Conservation (phyloP, 2,329 filamentous ascomycete genomes). For the Eutypella sp. region DNA sequence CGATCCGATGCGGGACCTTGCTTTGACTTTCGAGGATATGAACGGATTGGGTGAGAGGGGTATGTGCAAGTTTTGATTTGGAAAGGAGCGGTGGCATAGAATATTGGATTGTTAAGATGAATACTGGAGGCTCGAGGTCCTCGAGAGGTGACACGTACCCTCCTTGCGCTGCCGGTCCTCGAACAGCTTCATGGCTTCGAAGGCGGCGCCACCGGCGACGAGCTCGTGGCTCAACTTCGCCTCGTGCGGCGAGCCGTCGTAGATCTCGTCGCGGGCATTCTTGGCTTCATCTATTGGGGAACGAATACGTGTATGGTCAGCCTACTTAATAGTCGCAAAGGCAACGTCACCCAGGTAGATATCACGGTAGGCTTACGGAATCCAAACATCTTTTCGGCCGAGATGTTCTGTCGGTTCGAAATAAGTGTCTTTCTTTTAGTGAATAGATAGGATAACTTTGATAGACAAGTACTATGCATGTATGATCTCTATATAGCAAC, state of each 20-base stretch:
- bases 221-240: conserved; percentile 67
- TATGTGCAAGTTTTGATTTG: too few relatives aligned
- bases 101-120: too few relatives aligned
- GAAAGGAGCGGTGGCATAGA: too few relatives aligned
- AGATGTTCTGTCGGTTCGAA: not conserved
- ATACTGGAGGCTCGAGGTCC: not conserved
- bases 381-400: conserved; percentile 24
- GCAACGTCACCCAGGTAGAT: not conserved
- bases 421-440: not conserved
- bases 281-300: conserved; percentile 39
- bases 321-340: not conserved
- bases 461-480: too few relatives aligned
- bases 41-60: too few relatives aligned
- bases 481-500: too few relatives aligned
- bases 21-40: too few relatives aligned
- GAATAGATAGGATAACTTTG: not conserved
- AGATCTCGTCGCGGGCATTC: conserved; percentile 38
- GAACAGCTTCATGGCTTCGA: conserved; percentile 74
- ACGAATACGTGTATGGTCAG: not conserved
- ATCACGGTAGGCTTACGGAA: conserved; percentile 18
- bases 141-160: conserved; percentile 37
- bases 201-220: conserved; percentile 69
- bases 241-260: conserved; percentile 45
- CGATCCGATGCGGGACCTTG: too few relatives aligned
- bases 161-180: conserved; percentile 69